Evolutionary conservation across 352 stramenopile genomes (phyloP).

Genomic region (Pythium graminicola): DNA sequence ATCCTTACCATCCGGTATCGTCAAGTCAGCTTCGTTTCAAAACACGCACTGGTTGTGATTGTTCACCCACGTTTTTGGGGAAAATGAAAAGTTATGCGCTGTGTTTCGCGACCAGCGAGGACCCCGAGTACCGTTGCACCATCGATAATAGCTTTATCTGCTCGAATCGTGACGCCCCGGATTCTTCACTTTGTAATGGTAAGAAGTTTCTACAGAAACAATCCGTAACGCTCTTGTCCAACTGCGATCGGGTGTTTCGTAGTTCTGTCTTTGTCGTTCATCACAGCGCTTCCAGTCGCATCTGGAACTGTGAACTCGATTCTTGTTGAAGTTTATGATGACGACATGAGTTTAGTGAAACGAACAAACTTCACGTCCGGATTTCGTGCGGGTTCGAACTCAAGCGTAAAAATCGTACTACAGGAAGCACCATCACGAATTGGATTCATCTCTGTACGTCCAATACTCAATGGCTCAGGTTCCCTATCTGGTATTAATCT

Average conservation of each 20-base stretch:
- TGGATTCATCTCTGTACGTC: slow-evolving; percentile 14
- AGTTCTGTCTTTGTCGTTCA: slow-evolving; percentile 15
- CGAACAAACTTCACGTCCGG: neutral
- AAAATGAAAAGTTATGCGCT: neutral
- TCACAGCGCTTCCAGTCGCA: neutral
- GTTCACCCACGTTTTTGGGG: slow-evolving; percentile 7
- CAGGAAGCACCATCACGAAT: slow-evolving; percentile 7
- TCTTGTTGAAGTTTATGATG: slow-evolving; percentile 16
- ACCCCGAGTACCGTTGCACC: slow-evolving; percentile 10
- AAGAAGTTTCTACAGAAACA: neutral
- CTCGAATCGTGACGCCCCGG: neutral
- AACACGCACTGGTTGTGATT: slow-evolving; percentile 15
- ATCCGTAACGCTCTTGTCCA: neutral
- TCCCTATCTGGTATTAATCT: neutral
- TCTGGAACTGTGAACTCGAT: slow-evolving; percentile 1
- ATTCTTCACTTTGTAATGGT: slow-evolving; percentile 15
- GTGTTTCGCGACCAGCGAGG: slow-evolving; percentile 6
- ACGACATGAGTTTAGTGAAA: slow-evolving; percentile 10
- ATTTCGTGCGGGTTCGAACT: neutral
- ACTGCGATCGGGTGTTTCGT: neutral
- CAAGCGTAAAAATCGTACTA: slow-evolving; percentile 7
- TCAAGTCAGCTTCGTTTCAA: slow-evolving; percentile 6
- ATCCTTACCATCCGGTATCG: neutral
- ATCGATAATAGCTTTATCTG: slow-evolving; percentile 8
- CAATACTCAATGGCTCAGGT: neutral